These are phyloP conservation scores for Pseudogymnoascus sp. DNA, from an alignment of 2,329 filamentous ascomycete genomes.

Conservation along the genomic window DNA sequence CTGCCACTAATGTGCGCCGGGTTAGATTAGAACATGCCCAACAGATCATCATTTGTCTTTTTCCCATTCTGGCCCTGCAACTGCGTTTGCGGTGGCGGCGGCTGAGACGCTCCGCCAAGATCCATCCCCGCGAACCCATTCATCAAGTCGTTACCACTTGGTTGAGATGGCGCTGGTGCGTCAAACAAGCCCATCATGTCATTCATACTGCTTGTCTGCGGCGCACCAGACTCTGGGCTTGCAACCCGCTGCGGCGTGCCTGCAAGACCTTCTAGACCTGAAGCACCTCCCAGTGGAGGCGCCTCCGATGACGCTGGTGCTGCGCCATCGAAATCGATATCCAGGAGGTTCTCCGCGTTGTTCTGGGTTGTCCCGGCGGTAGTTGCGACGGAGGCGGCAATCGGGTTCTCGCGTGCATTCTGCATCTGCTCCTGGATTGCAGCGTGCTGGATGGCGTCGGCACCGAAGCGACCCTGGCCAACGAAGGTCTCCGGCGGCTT, in stretches of 20 bases:
- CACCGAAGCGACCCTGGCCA: slow-evolving; percentile 86
- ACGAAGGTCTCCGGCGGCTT: slow-evolving; percentile 98
- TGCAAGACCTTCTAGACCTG: slow-evolving; percentile 45
- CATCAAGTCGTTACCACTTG: slow-evolving; percentile 39
- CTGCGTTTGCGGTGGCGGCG: slow-evolving; percentile 57
- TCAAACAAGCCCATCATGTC: slow-evolving; percentile 72
- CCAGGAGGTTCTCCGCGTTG: slow-evolving; percentile 90
- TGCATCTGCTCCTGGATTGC: slow-evolving; percentile 95
- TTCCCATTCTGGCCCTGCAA: slow-evolving; percentile 38
- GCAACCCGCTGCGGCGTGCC: slow-evolving; percentile 62
- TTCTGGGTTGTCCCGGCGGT: slow-evolving; percentile 54
- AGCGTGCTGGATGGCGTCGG: slow-evolving; percentile 87
- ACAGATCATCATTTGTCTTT: slow-evolving; percentile 51
- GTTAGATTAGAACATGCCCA: slow-evolving; percentile 43
- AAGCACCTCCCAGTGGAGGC: slow-evolving; percentile 42
- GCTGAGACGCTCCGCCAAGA: slow-evolving; percentile 57
- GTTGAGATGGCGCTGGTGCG: slow-evolving; percentile 28
- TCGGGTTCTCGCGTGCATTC: slow-evolving; percentile 86
- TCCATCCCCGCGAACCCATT: slow-evolving; percentile 80
- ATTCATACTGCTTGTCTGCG: slow-evolving; percentile 55
- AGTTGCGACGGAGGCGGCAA: slow-evolving; percentile 73
- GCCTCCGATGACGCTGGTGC: slow-evolving; percentile 80
- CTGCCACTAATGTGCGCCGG: background rate
- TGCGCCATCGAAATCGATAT: slow-evolving; percentile 92
- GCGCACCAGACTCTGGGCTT: slow-evolving; percentile 45